Conservation (phyloP, 2,329 filamentous ascomycete genomes). For the Elsinoe arachidis region DNA sequence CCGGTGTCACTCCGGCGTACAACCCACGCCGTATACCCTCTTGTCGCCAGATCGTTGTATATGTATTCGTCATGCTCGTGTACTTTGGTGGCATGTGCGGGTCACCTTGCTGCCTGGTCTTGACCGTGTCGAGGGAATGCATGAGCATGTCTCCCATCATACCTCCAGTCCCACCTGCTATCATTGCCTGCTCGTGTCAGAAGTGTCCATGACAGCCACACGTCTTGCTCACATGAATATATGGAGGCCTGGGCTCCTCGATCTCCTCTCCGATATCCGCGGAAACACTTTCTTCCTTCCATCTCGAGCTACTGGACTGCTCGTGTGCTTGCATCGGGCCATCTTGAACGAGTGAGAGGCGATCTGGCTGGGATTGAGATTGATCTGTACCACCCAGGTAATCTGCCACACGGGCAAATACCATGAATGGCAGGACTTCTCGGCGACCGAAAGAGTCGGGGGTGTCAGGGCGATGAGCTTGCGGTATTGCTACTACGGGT, state of each 20-base stretch:
- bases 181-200: constrained; percentile 60
- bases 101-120: constrained; percentile 94
- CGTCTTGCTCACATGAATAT: constrained; percentile 35
- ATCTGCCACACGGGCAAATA: constrained; percentile 42
- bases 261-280: constrained; percentile 22
- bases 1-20: constrained; percentile 89
- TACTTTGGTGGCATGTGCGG: constrained; percentile 90
- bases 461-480: too few species aligned
- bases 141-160: constrained; percentile 94
- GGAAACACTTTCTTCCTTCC: constrained; percentile 28
- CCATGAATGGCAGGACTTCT: constrained; percentile 32
- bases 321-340: constrained; percentile 14
- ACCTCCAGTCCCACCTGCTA: constrained; percentile 87
- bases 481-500: too few species aligned
- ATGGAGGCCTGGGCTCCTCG: constrained; percentile 37
- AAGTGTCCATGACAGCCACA: background rate
- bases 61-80: constrained; percentile 79
- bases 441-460: constrained; percentile 14
- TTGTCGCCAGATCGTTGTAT: constrained; percentile 85
- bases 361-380: constrained; percentile 24
- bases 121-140: constrained; percentile 98
- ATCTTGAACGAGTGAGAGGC: constrained; percentile 14
- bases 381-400: constrained; percentile 26
- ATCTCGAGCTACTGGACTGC: constrained; percentile 17
- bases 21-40: constrained; percentile 79